A percentile compares a stretch with the other conserved stretches of the same genome.
phyloP scores from a whole-genome alignment of 2,329 filamentous ascomycete species.

The Zalaria sp. region DNA sequence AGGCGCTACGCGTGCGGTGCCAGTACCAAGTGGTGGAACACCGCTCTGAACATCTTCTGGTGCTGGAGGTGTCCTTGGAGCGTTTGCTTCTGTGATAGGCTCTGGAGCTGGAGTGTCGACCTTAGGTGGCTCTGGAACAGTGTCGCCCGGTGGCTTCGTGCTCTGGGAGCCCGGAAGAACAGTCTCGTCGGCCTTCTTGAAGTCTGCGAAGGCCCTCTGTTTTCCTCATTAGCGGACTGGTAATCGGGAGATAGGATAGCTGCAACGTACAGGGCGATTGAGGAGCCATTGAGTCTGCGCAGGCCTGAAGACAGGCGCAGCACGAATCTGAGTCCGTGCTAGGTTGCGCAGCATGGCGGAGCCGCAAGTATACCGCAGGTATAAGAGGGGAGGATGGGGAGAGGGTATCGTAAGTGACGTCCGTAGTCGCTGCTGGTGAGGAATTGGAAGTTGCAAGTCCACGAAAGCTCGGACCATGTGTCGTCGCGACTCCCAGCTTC shows the following conservation, averaged over 20 bases:
- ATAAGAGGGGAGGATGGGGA: slow-evolving; percentile 1
- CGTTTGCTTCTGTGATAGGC: neutral
- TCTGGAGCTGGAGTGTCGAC: slow-evolving; percentile 8
- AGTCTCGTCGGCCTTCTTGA: slow-evolving; percentile 15
- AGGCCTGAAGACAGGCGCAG: slow-evolving; percentile 1
- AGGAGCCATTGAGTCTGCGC: slow-evolving; percentile 7
- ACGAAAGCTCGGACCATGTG: too few species aligned
- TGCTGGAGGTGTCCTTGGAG: slow-evolving; percentile 12
- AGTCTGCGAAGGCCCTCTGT: slow-evolving; percentile 17
- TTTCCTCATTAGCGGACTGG: slow-evolving; percentile 1
- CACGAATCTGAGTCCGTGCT: neutral
- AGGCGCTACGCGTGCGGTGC: slow-evolving; percentile 26
- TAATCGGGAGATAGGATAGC: neutral
- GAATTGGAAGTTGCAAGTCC: too few species aligned
- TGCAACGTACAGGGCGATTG: slow-evolving; percentile 5
- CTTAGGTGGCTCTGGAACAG: slow-evolving; percentile 16
- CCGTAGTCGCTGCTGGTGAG: too few species aligned
- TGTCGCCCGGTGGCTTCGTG: slow-evolving; percentile 11
- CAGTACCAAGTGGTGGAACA: slow-evolving; percentile 13
- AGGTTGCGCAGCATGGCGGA: slow-evolving; percentile 9
- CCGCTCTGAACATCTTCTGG: slow-evolving; percentile 8
- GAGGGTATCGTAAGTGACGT: neutral
- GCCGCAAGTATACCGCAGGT: slow-evolving; percentile 3
- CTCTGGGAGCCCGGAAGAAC: slow-evolving; percentile 19
- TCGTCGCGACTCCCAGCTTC: too few species aligned